phyloP scores from a whole-genome alignment of 306 rosid species.

The Crotalaria pallida region DNA sequence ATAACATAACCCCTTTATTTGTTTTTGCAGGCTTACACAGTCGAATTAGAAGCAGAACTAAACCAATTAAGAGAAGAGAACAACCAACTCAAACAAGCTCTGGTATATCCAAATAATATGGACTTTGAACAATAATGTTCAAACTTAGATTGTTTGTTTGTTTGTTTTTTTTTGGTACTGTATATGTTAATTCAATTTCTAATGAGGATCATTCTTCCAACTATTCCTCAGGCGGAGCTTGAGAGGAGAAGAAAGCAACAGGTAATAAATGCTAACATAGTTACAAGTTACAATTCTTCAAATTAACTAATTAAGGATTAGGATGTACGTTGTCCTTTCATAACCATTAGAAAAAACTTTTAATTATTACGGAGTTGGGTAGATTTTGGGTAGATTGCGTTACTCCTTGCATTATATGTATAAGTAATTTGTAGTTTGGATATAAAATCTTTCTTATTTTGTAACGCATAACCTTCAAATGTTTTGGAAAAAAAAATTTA shows the following conservation, averaged over 20 bases:
- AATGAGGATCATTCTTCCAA: neutral
- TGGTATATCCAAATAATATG: constrained; percentile 36
- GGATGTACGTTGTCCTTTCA: neutral
- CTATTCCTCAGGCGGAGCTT: constrained; percentile 42
- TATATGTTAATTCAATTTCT: neutral
- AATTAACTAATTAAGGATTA: neutral
- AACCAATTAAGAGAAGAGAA: constrained; percentile 70
- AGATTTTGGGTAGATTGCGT: no score
- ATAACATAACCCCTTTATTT: neutral
- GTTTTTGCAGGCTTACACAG: constrained; percentile 56
- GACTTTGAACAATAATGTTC: neutral
- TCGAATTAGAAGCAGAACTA: constrained; percentile 73
- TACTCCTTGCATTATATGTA: no score
- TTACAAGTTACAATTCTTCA: no score
- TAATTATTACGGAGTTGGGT: no score
- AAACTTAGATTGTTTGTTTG: no score
- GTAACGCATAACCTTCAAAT: no score
- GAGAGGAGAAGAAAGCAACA: constrained; percentile 70
- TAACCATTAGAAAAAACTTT: neutral
- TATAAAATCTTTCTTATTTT: no score
- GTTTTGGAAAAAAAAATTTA: no score
- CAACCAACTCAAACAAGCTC: constrained; percentile 47
- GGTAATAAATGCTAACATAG: constrained; percentile 25
- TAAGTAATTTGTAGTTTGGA: no score
- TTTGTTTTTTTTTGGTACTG: neutral